These are phyloP conservation scores for Eucalyptus sp. DNA, from an alignment of 345 rosid species.

Conservation along the genomic window DNA sequence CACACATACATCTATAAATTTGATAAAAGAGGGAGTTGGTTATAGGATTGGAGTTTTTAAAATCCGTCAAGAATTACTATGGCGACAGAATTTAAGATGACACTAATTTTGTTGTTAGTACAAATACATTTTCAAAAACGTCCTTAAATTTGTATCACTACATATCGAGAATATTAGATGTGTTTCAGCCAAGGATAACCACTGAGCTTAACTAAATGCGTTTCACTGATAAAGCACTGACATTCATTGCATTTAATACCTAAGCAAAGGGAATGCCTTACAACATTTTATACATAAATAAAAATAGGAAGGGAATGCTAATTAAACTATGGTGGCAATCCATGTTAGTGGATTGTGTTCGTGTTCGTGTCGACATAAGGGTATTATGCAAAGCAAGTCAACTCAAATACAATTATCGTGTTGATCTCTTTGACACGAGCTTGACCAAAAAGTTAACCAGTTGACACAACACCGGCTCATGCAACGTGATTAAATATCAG, in stretches of 20 bases:
- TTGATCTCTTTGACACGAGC: no score
- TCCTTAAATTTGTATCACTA: neutral
- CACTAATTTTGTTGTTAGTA: neutral
- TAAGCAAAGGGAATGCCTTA: neutral
- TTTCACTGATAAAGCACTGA: neutral
- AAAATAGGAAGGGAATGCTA: neutral
- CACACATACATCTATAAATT: no score
- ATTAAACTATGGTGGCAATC: neutral
- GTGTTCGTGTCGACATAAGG: no score
- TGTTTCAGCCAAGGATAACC: no score
- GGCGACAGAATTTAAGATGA: neutral
- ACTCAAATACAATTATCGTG: no score
- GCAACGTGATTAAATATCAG: no score
- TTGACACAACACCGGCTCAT: no score
- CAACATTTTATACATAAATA: neutral
- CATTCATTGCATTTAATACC: neutral
- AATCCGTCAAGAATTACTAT: neutral
- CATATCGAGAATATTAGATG: neutral
- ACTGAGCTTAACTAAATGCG: neutral
- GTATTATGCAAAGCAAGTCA: no score
- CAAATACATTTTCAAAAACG: neutral
- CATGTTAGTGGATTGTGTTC: no score
- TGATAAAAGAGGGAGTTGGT: no score
- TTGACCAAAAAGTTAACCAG: no score
- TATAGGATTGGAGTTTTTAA: no score